Evolutionary conservation across 1,284 basidiomycete species (phyloP).

Genomic region (Ceratobasidium papillatum): DNA sequence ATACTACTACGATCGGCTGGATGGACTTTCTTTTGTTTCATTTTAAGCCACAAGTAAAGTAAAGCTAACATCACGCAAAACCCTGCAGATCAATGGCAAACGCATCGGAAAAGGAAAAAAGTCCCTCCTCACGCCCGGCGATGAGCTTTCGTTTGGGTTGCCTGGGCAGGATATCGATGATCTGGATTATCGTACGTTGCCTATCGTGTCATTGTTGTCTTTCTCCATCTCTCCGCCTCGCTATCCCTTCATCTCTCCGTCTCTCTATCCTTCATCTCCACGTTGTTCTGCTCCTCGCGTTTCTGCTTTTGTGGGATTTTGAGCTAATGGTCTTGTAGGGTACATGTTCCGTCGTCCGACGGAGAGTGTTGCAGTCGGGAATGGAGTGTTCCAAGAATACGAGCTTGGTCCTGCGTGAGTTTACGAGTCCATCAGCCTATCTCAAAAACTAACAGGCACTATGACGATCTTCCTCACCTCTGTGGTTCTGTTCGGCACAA

Average conservation of each 20-base stretch:
- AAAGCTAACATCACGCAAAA: not conserved
- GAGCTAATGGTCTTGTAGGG: slow-evolving; percentile 49
- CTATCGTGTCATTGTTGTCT: no score
- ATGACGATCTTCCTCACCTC: not conserved
- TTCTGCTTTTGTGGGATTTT: not conserved
- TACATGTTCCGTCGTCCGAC: slow-evolving; percentile 65
- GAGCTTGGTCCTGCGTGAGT: slow-evolving; percentile 64
- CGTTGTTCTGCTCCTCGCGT: slow-evolving; percentile 48
- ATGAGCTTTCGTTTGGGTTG: slow-evolving; percentile 83
- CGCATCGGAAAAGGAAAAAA: slow-evolving; percentile 67
- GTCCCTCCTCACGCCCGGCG: slow-evolving; percentile 75
- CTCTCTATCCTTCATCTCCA: no score
- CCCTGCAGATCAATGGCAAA: slow-evolving; percentile 71
- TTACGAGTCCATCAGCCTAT: no score
- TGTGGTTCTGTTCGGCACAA: not conserved
- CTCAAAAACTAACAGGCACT: no score
- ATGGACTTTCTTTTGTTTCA: not conserved
- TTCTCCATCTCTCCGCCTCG: no score
- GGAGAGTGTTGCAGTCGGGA: slow-evolving; percentile 55
- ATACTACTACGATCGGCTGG: not conserved
- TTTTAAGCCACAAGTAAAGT: not conserved
- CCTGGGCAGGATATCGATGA: slow-evolving; percentile 57
- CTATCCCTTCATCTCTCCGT: no score
- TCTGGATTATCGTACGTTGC: slow-evolving; percentile 66
- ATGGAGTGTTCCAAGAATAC: slow-evolving; percentile 68